Evolutionary conservation across 2,329 filamentous ascomycete genomes (phyloP).

Genomic region (Decorospora gaudefroyi): DNA sequence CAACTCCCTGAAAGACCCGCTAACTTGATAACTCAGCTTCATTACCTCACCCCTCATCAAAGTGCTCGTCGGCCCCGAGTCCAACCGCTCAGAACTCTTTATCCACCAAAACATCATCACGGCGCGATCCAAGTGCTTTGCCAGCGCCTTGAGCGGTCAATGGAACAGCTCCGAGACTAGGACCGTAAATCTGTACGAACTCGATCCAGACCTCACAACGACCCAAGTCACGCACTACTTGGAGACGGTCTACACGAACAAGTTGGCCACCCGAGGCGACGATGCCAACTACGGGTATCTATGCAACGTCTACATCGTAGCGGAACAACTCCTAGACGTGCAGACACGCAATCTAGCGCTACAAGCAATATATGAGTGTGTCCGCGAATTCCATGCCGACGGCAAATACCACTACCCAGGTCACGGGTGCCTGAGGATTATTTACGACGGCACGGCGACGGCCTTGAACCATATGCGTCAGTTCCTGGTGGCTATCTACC

Average conservation of each 20-base stretch:
- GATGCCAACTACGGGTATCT: background rate
- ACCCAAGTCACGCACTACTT: constrained; percentile 18
- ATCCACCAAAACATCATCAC: constrained; percentile 4
- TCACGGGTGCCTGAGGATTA: background rate
- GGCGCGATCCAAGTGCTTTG: constrained; percentile 11
- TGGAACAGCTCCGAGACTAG: background rate
- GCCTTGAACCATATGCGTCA: background rate
- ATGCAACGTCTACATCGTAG: constrained; percentile 23
- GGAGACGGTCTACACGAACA: constrained; percentile 15
- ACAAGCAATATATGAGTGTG: background rate
- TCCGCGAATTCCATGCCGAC: too few species aligned
- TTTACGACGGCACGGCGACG: constrained; percentile 1
- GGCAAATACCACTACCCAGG: background rate
- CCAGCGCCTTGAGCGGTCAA: constrained; percentile 1
- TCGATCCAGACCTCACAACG: constrained; percentile 9
- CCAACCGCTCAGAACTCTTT: background rate
- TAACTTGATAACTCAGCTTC: background rate
- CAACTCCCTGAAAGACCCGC: too few species aligned
- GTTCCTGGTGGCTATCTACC: background rate
- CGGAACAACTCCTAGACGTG: constrained; percentile 10
- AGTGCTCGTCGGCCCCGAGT: constrained; percentile 4
- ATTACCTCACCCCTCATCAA: constrained; percentile 4
- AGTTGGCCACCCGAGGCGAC: constrained; percentile 5
- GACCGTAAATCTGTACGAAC: constrained; percentile 2
- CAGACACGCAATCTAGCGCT: background rate